Base-by-base conservation (phyloP, 2,329 filamentous ascomycete species). In the Pseudocercospora ulei region DNA sequence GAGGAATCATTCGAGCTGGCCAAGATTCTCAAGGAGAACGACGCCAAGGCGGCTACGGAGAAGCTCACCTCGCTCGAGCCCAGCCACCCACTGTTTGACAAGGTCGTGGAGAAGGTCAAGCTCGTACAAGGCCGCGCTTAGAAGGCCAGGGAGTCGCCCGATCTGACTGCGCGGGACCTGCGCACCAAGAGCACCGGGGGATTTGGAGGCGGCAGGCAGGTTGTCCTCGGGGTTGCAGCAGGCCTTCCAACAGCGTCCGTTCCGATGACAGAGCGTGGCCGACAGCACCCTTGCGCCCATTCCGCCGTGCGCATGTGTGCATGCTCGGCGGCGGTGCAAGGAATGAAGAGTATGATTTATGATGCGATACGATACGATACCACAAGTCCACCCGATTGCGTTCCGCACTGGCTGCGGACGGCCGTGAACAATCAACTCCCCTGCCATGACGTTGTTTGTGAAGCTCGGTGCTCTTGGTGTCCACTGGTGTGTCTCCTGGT, bases 1-100 rank as follows among this genome's bases (percentile, higher is more conserved):
- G 83, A 92, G 0, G 90, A 96, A 73, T 92, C 82, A 48, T 70
- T 67, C 50, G 79, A 93, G 65, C 73, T 98, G 7, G 83, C 84
- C 56, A 78, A 82, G 68, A 85, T 92, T 58, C 80, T 98, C 68
- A 76, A 81, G 45, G 72, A 78, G 47, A 73, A 80, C 57, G 69
- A 70, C 2, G 69, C 88, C 8, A 78, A 82, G 52, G 78, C 81
- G 1, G 82, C 88, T 5, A 83, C 88, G 29, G 67, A 70, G 59
- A 75, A 88, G 63, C 74, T 98, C 48, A 92, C 83, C 52, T 86
- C 86, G 25, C 71, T 98, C 40, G 76, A 85, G 54, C 66, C 76
- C 43, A 68, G 63, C 14, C 83, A 96, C 59, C 80, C 83, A 58
- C 73, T 96, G 40, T 93, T 79, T 65, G 66, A 74, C 42, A 72